Percentiles rank a stretch among this genome's conserved stretches.
Conservation (phyloP, 169 alveolate species). For the Theileria luwenshuni region DNA sequence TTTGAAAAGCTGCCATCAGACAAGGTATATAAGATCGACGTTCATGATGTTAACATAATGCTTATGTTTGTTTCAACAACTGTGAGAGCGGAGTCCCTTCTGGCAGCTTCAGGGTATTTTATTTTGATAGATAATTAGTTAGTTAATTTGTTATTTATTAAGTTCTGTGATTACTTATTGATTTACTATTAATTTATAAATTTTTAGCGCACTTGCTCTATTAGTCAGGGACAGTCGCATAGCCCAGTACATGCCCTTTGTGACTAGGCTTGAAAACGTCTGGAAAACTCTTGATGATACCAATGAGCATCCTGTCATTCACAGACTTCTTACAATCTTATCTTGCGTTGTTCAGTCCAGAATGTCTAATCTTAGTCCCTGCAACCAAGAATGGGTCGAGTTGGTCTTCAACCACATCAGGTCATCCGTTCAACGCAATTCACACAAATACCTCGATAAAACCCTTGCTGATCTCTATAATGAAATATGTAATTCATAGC, state of each 20-base stretch:
- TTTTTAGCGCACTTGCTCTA: slow-evolving; percentile 56
- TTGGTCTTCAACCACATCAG: slow-evolving; percentile 10
- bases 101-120: slow-evolving; percentile 66
- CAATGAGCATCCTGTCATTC: slow-evolving; percentile 27
- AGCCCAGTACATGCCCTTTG: slow-evolving; percentile 47
- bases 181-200: background rate
- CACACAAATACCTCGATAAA: slow-evolving; percentile 9
- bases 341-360: slow-evolving; percentile 47
- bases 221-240: slow-evolving; percentile 56
- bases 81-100: slow-evolving; percentile 8
- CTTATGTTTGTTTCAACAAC: slow-evolving; percentile 34
- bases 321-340: slow-evolving; percentile 43
- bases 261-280: slow-evolving; percentile 30
- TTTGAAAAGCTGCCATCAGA: background rate
- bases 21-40: slow-evolving; percentile 13
- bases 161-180: background rate
- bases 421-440: slow-evolving; percentile 23
- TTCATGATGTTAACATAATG: slow-evolving; percentile 56
- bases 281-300: slow-evolving; percentile 27
- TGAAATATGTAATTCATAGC: slow-evolving; percentile 13
- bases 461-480: slow-evolving; percentile 40
- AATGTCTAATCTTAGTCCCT: background rate
- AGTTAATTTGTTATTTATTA: too few species aligned
- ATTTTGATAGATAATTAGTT: background rate
- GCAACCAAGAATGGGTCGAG: slow-evolving; percentile 1